These are phyloP conservation scores for Didymella glomerata DNA, from an alignment of 2,329 filamentous ascomycete genomes.

Conservation along the genomic window DNA sequence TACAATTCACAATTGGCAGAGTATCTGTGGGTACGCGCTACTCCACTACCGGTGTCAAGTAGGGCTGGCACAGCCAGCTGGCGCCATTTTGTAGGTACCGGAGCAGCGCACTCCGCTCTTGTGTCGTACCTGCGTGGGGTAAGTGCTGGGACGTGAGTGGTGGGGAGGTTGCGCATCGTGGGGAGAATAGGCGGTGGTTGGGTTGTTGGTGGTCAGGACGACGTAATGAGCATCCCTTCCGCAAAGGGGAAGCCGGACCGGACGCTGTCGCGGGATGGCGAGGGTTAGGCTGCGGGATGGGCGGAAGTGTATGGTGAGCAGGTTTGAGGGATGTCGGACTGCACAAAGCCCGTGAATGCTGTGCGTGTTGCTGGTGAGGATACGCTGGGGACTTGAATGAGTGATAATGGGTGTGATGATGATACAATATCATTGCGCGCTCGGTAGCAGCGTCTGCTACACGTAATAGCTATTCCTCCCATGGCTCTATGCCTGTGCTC, in stretches of 20 bases:
- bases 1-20: no score
- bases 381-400: neutral
- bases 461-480: constrained; percentile 3
- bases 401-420: neutral
- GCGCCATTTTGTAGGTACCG: no score
- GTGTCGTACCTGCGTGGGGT: neutral
- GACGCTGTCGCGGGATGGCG: neutral
- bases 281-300: neutral
- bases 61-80: no score
- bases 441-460: constrained; percentile 8
- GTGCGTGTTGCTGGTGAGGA: neutral
- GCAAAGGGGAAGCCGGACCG: constrained; percentile 10
- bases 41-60: no score
- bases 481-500: constrained; percentile 1
- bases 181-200: neutral
- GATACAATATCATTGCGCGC: constrained; percentile 14
- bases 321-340: neutral
- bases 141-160: neutral
- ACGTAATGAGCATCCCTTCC: constrained; percentile 15
- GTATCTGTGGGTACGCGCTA: neutral
- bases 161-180: neutral
- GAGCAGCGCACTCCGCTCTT: neutral
- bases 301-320: neutral
- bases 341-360: neutral
- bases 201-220: neutral